Evolutionary conservation across 768 basidiomycete genomes (phyloP).

Genomic region (Crassisporium funariophilum): DNA sequence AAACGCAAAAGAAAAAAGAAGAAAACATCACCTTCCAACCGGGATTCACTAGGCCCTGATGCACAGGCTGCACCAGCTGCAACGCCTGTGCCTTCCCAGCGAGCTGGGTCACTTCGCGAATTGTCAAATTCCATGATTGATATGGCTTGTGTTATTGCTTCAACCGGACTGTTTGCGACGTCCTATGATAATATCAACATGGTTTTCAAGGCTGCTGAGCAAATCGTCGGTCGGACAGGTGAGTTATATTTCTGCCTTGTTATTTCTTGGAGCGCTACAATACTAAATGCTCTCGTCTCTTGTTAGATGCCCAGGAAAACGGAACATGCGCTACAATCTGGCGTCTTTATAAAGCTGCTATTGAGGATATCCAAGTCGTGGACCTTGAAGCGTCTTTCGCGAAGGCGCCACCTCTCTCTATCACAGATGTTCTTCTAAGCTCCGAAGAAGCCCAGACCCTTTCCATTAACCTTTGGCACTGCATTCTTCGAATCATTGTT

Average conservation of each 20-base stretch:
- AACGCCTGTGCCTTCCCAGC: background rate
- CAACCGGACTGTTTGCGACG: conserved; percentile 14
- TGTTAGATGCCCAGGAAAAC: conserved; percentile 35
- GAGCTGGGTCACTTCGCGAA: conserved; percentile 20
- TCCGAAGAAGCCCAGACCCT: conserved; percentile 11
- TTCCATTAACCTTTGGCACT: conserved; percentile 22
- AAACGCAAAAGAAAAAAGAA: background rate
- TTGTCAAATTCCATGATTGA: conserved; percentile 25
- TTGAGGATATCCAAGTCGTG: conserved; percentile 24
- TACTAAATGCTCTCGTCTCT: too few species aligned
- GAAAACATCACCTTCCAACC: background rate
- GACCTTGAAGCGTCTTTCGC: conserved; percentile 23
- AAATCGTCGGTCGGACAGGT: conserved; percentile 33
- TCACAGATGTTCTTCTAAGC: conserved; percentile 30
- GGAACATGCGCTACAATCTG: conserved; percentile 38
- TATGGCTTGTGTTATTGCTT: conserved; percentile 20
- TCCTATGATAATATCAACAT: conserved; percentile 44
- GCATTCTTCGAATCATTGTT: conserved; percentile 32
- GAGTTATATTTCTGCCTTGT: background rate
- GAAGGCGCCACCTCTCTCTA: conserved; percentile 21
- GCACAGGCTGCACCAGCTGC: background rate
- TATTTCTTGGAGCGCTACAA: background rate
- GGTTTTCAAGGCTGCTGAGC: conserved; percentile 28
- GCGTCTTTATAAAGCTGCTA: conserved; percentile 24
- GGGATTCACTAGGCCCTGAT: background rate